Percentiles rank a stretch among this genome's conserved stretches.
These are phyloP conservation scores for Nothophytophthora sp. DNA, from an alignment of 352 stramenopile genomes.

Conservation along the genomic window DNA sequence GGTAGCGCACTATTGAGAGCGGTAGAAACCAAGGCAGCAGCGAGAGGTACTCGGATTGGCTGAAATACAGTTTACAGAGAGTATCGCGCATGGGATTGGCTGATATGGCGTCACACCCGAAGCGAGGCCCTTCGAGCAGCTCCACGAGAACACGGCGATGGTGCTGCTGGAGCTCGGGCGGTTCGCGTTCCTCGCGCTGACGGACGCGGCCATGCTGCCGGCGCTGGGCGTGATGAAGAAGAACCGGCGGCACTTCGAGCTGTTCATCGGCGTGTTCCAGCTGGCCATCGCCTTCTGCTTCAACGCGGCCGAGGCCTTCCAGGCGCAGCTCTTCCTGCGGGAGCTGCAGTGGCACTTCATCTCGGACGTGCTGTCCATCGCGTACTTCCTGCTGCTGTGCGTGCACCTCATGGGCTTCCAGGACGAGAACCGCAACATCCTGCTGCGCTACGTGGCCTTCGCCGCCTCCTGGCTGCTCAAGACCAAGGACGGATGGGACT, in stretches of 20 bases:
- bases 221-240: slow-evolving; percentile 77
- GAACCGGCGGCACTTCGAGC: slow-evolving; percentile 88
- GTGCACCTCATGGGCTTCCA: slow-evolving; percentile 86
- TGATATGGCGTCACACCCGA: background rate
- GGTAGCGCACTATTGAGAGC: no score
- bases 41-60: no score
- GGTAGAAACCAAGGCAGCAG: no score
- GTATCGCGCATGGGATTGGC: background rate
- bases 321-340: slow-evolving; percentile 63
- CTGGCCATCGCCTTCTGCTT: slow-evolving; percentile 81
- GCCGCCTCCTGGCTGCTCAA: slow-evolving; percentile 85
- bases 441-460: slow-evolving; percentile 86
- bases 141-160: slow-evolving; percentile 3
- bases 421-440: slow-evolving; percentile 83
- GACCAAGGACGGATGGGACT: slow-evolving; percentile 81
- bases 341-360: slow-evolving; percentile 87
- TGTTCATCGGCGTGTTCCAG: slow-evolving; percentile 88
- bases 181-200: slow-evolving; percentile 75
- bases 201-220: slow-evolving; percentile 73
- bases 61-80: background rate
- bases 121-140: background rate
- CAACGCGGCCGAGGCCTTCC: slow-evolving; percentile 79
- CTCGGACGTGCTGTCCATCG: slow-evolving; percentile 83
- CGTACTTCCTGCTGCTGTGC: slow-evolving; percentile 85
- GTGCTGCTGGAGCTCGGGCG: slow-evolving; percentile 51